Percentiles rank a stretch among this genome's conserved stretches.
phyloP scores from a whole-genome alignment of 2,329 filamentous ascomycete genomes.

The Clonostachys rhizophaga region DNA sequence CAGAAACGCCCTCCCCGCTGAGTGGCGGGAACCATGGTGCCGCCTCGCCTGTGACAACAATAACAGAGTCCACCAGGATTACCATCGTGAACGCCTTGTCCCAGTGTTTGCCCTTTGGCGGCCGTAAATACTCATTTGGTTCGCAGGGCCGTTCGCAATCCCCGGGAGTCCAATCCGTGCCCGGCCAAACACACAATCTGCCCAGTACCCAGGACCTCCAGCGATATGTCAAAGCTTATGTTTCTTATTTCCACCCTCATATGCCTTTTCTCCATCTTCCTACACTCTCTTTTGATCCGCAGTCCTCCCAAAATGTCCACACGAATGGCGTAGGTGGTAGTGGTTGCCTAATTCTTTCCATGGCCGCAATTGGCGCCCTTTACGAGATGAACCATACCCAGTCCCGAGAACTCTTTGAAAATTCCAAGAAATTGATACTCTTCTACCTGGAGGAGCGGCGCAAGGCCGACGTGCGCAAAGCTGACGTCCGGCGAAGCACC shows the following conservation, averaged over 20 bases:
- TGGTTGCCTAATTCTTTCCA: conserved; percentile 78
- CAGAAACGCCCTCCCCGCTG: conserved; percentile 70
- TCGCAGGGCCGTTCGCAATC: conserved; percentile 50
- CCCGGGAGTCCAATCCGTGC: conserved; percentile 40
- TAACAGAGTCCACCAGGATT: conserved; percentile 60
- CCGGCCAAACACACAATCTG: conserved; percentile 52
- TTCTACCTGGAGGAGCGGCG: conserved; percentile 87
- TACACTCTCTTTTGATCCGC: conserved; percentile 83
- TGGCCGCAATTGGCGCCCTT: conserved; percentile 75
- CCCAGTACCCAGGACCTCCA: conserved; percentile 84
- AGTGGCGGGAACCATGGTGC: conserved; percentile 54
- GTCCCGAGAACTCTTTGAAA: conserved; percentile 84
- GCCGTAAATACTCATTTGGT: conserved; percentile 61
- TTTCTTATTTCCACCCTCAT: conserved; percentile 90
- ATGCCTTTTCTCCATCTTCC: conserved; percentile 91
- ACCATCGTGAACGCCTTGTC: conserved; percentile 56
- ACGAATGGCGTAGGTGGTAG: conserved; percentile 66
- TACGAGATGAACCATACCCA: conserved; percentile 80
- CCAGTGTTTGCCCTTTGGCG: conserved; percentile 50
- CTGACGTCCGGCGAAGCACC: conserved; percentile 50
- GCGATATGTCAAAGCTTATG: conserved; percentile 84
- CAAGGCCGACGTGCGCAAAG: conserved; percentile 73
- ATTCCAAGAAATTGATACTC: conserved; percentile 93
- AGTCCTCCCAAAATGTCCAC: conserved; percentile 55
- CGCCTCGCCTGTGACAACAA: conserved; percentile 56